Conservation (phyloP, 108 stramenopile species). For the Epipyxis sp. region DNA sequence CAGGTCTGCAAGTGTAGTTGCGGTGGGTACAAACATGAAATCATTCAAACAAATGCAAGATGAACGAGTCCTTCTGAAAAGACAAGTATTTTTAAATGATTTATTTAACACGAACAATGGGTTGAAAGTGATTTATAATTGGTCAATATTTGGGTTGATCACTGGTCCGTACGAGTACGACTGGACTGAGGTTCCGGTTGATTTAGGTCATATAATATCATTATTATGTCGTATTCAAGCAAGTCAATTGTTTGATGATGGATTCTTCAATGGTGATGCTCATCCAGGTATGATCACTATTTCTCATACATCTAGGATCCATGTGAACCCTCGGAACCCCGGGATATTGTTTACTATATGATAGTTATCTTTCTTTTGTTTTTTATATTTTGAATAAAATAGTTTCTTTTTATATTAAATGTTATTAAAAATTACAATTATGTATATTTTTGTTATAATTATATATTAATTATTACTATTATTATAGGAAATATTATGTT, state of each 20-base stretch:
- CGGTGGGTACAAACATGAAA: too few species aligned
- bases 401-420: too few species aligned
- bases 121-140: background rate
- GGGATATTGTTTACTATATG: too few species aligned
- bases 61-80: background rate
- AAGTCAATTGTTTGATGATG: slow-evolving; percentile 44
- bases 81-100: slow-evolving; percentile 2
- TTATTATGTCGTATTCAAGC: slow-evolving; percentile 42
- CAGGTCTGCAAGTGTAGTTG: too few species aligned
- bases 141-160: background rate
- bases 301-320: too few species aligned
- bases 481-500: slow-evolving; percentile 41
- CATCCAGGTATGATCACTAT: too few species aligned
- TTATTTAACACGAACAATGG: background rate
- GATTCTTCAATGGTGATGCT: slow-evolving; percentile 54
- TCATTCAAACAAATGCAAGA: background rate
- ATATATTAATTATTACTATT: too few species aligned
- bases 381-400: too few species aligned
- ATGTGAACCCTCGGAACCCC: too few species aligned
- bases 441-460: background rate
- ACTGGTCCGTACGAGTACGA: background rate
- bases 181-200: background rate
- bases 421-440: too few species aligned
- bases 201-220: slow-evolving; percentile 12
- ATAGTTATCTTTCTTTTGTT: too few species aligned